Evolutionary conservation across 2,329 filamentous ascomycete species (phyloP).

Genomic region (Paracorniculantispora psalliotae): DNA sequence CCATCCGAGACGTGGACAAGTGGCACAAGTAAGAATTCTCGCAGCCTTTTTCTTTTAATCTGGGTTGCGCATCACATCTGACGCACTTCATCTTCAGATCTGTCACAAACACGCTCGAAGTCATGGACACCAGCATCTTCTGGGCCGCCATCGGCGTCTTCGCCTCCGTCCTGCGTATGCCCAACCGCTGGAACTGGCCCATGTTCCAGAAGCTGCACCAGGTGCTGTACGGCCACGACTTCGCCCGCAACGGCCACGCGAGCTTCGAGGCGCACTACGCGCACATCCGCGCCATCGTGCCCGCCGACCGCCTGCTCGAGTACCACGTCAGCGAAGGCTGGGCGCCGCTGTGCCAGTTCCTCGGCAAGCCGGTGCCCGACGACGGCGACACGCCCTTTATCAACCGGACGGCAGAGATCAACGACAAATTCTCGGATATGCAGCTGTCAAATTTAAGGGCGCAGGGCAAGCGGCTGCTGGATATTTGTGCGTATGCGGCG

Average conservation of each 20-base stretch:
- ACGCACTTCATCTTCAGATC: not conserved
- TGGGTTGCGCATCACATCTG: not conserved
- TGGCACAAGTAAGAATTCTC: not conserved
- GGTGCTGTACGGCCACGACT: slow-evolving; percentile 12
- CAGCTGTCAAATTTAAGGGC: not conserved
- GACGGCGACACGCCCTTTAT: slow-evolving; percentile 15
- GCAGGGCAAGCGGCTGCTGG: slow-evolving; percentile 7
- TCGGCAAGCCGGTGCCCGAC: slow-evolving; percentile 21
- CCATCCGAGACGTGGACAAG: slow-evolving; percentile 5
- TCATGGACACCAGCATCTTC: not conserved
- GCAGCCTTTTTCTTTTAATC: not conserved
- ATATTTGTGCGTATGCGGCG: slow-evolving; percentile 4
- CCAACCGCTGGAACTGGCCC: slow-evolving; percentile 11
- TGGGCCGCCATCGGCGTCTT: slow-evolving; percentile 4
- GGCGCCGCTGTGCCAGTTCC: slow-evolving; percentile 23
- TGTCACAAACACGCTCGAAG: slow-evolving; percentile 2
- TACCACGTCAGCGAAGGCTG: slow-evolving; percentile 21
- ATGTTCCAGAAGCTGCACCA: slow-evolving; percentile 19
- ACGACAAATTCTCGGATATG: slow-evolving; percentile 1
- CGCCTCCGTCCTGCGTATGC: slow-evolving; percentile 2
- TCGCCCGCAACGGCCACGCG: slow-evolving; percentile 9
- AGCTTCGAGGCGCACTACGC: slow-evolving; percentile 21
- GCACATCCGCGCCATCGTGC: slow-evolving; percentile 15
- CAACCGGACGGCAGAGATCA: slow-evolving; percentile 10
- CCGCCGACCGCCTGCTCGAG: slow-evolving; percentile 19